These are phyloP conservation scores for Wickerhamiella dianesei DNA, from an alignment of 805 yeast species.

Conservation along the genomic window DNA sequence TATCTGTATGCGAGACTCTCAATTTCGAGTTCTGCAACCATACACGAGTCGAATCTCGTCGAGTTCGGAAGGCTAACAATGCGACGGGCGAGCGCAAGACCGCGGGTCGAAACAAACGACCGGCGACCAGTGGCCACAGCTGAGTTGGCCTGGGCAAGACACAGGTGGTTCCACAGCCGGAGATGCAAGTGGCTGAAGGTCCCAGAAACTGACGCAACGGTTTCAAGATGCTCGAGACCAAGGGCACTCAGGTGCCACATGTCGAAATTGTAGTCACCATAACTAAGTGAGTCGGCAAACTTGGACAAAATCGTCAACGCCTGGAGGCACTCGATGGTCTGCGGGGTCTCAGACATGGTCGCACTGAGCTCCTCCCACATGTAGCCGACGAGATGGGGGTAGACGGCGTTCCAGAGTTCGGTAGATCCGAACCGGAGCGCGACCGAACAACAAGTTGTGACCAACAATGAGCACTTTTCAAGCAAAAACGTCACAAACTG, in stretches of 20 bases:
- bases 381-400: conserved; percentile 33
- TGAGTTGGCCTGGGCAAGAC: conserved; percentile 52
- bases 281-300: conserved; percentile 47
- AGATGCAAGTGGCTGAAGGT: conserved; percentile 49
- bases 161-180: conserved; percentile 59
- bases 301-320: conserved; percentile 52
- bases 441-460: conserved; percentile 52
- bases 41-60: conserved; percentile 70
- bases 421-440: conserved; percentile 41
- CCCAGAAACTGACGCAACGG: conserved; percentile 53
- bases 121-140: conserved; percentile 53
- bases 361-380: conserved; percentile 37
- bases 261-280: conserved; percentile 42
- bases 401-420: conserved; percentile 30
- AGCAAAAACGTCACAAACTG: conserved; percentile 36
- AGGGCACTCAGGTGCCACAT: conserved; percentile 57
- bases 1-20: conserved; percentile 46
- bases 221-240: conserved; percentile 51
- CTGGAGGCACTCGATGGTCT: conserved; percentile 49
- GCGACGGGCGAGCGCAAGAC: conserved; percentile 45
- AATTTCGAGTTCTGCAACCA: conserved; percentile 61
- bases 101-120: conserved; percentile 46
- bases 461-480: conserved; percentile 43
- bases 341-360: conserved; percentile 32
- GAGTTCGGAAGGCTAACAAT: conserved; percentile 45